Evolutionary conservation across 2,329 filamentous ascomycete genomes (phyloP), one percentile per base, ranked within the genome.

Genomic region (Didymella pomorum): DNA sequence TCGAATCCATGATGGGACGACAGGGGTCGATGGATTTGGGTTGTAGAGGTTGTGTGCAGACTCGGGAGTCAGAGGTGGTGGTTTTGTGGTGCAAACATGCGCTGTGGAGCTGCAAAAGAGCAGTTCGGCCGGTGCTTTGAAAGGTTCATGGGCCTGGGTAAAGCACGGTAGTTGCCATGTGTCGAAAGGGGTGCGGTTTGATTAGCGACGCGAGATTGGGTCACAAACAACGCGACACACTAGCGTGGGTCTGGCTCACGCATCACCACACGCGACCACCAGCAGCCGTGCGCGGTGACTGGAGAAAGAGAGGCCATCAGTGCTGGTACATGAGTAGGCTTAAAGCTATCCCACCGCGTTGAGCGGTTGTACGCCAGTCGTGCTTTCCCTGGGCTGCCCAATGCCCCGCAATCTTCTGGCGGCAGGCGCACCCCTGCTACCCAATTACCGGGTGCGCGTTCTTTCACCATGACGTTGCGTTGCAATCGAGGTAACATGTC

Each of bases 1-100:
- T 61, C 53, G 65, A 60, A 56, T 73, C 71, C 71, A 72, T 72
- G 51, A 52, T 66, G 62, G 52, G 58, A 64, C 51, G 61, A 59
- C 50, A 67, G 56, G 63, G 46, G 42, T 31, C 45, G 53, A 53
- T 37, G 56, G 39, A 21, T 49, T 28, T 46, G 39, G 60, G 60
- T 23, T 52, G 56, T 37, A 12, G 45, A 16, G n/a, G 52, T 58
- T 65, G 55, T 29, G 55, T 60, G 37, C 57, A 58, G 58, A 61
- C 60, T 60, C 48, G 42, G 21, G 31, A 37, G 56, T 58, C 52
- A 59, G 41, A 23, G 50, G 37, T 44, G 52, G 35, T 18, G 53
- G 50, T 47, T 33, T 45, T 46, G 25, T 42, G 28, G 18, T 51
- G 43, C 25, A 44, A 43, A 50, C 55, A 60, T 60, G 44, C 47